Evolutionary conservation across 163 green algal species (phyloP).

Genomic region (Prototheca stagnorum): DNA sequence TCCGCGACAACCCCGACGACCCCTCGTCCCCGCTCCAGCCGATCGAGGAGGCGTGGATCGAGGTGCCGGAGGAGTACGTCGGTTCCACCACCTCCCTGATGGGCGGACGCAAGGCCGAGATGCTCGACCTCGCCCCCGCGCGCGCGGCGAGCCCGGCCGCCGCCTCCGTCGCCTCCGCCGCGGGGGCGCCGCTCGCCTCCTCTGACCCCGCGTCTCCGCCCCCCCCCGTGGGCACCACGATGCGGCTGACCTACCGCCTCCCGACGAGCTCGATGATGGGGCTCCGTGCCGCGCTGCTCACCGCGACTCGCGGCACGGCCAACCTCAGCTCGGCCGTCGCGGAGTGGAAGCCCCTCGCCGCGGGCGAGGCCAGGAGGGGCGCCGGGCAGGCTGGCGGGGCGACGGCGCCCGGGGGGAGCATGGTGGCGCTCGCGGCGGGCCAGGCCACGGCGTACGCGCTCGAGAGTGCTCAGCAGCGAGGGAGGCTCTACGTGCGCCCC

Average conservation of each 20-base stretch:
- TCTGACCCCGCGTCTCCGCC: too few species aligned
- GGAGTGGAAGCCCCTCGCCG: slow-evolving; percentile 33
- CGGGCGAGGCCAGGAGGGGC: background rate
- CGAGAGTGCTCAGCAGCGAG: slow-evolving; percentile 68
- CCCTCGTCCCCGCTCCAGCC: slow-evolving; percentile 86
- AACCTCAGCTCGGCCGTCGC: slow-evolving; percentile 90
- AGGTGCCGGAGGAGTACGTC: slow-evolving; percentile 58
- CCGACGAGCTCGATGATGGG: slow-evolving; percentile 44
- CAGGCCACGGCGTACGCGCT: slow-evolving; percentile 57
- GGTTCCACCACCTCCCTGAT: slow-evolving; percentile 77
- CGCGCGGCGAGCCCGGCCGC: slow-evolving; percentile 1
- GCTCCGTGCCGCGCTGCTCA: slow-evolving; percentile 86
- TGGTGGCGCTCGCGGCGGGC: slow-evolving; percentile 78
- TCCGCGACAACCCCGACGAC: too few species aligned
- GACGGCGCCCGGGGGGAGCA: slow-evolving; percentile 69
- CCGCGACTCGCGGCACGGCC: slow-evolving; percentile 84
- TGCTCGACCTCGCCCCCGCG: slow-evolving; percentile 85
- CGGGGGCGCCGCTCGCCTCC: background rate
- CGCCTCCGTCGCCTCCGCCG: background rate
- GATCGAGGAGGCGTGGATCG: slow-evolving; percentile 81
- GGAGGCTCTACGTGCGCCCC: slow-evolving; percentile 71
- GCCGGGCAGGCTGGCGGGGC: slow-evolving; percentile 34
- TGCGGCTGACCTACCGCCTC: slow-evolving; percentile 49
- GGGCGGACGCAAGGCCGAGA: slow-evolving; percentile 76
- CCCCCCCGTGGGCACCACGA: slow-evolving; percentile 21